phyloP scores from a whole-genome alignment of 2,329 filamentous ascomycete species.

The Ophiostoma novo-ulmi region DNA sequence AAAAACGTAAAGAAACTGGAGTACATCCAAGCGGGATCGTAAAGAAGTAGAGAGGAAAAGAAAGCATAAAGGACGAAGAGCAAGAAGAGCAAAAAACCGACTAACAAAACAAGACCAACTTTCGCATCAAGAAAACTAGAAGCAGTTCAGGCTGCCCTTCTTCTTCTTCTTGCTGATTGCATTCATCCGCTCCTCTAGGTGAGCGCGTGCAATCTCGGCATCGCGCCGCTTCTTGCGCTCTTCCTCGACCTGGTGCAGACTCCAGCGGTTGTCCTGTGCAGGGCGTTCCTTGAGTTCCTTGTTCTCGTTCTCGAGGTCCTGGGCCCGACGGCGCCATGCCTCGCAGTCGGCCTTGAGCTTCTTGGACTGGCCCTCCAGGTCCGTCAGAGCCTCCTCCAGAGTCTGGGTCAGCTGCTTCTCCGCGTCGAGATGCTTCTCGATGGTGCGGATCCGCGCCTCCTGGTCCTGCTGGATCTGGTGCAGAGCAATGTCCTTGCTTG shows the following conservation, averaged over 20 bases:
- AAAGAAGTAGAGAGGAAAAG: neutral
- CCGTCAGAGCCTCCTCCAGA: constrained; percentile 89
- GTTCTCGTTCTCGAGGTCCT: constrained; percentile 66
- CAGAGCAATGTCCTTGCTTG: constrained; percentile 72
- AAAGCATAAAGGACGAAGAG: no score
- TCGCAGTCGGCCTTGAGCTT: constrained; percentile 89
- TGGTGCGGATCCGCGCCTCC: constrained; percentile 87
- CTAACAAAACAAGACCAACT: constrained; percentile 6
- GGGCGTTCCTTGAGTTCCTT: constrained; percentile 58
- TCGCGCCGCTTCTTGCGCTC: constrained; percentile 88
- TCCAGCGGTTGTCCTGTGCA: constrained; percentile 56
- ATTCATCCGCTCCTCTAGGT: constrained; percentile 93
- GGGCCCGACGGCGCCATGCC: constrained; percentile 80
- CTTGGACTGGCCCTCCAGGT: constrained; percentile 86
- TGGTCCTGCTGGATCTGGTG: constrained; percentile 88
- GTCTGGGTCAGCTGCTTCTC: constrained; percentile 96
- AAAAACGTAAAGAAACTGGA: constrained; percentile 8
- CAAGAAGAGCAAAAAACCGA: constrained; percentile 2
- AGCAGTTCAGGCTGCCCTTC: constrained; percentile 94
- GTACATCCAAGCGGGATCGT: constrained; percentile 1
- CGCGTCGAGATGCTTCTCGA: constrained; percentile 92
- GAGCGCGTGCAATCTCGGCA: constrained; percentile 80
- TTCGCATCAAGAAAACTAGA: constrained; percentile 50
- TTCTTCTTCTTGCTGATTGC: constrained; percentile 90
- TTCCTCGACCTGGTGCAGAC: constrained; percentile 88